A percentile compares a stretch with the other conserved stretches of the same genome.
phyloP scores from a whole-genome alignment of 1,284 basidiomycete species.

The Ustilago hordei region DNA sequence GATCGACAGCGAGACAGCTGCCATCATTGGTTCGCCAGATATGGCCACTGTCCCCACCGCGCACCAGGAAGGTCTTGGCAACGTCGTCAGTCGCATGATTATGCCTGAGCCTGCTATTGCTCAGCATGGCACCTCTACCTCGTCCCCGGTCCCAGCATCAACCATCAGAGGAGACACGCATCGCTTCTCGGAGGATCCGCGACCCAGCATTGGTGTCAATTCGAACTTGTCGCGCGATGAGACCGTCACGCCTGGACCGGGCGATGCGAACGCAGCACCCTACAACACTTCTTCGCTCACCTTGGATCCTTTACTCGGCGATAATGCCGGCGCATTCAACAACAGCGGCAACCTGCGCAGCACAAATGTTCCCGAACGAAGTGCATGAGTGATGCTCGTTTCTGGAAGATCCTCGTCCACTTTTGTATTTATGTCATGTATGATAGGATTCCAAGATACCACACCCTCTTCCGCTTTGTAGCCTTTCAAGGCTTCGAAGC shows the following conservation, averaged over 20 bases:
- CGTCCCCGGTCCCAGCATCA: conserved; percentile 15
- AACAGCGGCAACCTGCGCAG: neutral
- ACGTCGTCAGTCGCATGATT: conserved; percentile 49
- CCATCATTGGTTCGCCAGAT: conserved; percentile 30
- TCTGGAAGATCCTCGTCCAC: neutral
- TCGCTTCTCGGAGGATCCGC: conserved; percentile 20
- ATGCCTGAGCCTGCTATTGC: conserved; percentile 14
- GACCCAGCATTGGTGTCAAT: conserved; percentile 32
- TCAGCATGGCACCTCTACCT: conserved; percentile 15
- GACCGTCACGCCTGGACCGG: conserved; percentile 5
- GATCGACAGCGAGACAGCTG: conserved; percentile 48
- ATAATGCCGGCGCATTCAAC: conserved; percentile 20
- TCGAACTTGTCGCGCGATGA: conserved; percentile 31
- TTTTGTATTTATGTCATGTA: conserved; percentile 1
- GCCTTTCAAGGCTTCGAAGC: neutral
- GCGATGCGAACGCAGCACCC: conserved; percentile 5
- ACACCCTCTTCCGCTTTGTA: neutral
- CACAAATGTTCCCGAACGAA: conserved; percentile 3
- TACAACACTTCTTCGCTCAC: conserved; percentile 32
- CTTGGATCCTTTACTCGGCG: conserved; percentile 42
- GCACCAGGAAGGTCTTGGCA: conserved; percentile 42
- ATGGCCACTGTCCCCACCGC: conserved; percentile 23
- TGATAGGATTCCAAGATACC: conserved; percentile 3
- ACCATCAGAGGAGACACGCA: conserved; percentile 5
- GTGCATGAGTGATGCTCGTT: neutral